Base-by-base conservation (phyloP, 23 red algal species). In the Gracilariopsis chorda region DNA sequence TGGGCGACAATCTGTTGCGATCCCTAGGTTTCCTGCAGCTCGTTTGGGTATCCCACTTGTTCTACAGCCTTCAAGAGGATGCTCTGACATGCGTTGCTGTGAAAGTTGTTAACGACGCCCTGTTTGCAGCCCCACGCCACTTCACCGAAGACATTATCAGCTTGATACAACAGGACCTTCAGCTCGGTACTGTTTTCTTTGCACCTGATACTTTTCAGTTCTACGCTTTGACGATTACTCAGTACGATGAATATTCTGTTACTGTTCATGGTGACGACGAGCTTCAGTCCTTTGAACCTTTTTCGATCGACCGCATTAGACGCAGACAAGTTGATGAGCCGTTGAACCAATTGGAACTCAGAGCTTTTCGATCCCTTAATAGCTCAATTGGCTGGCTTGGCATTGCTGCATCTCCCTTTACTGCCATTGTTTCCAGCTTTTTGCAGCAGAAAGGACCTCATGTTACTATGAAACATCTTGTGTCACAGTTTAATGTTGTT, bases 61-160 rank as follows among this genome's bases (percentile, higher is more conserved):
- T 87, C 41, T 87, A 46, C 19, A 21, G 33, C 17, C 40, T 25
- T 35, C 13, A 52, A 19, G 48, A 76, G 5, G 83, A 45, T 17
- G 2, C 9, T 6, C 53, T 75, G 13, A 16, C 27, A 9, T 2
- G 30, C 3, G 27, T 72, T 25, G 83, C 83, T 1, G 63, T 87
- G 20, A 87, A 87, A 39, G 46, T 87, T 32, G 83, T 87, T 1
- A 64, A 87, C 23, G 83, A 87, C 40, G 64, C 74, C 35, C 64
- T 73, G 32, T 87, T 87, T 76, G 6, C 49, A 3, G 78, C 7
- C 7, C 36, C 9, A 9, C 10, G 48, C 4, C 37, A 9, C 6
- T 27, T 7, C 6, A 7, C 39, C 13, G 40, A 82, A 37, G 51
- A 37, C 7, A 3, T 61, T 61, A 82, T 82, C 24, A 27, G 16